Percentiles rank a stretch among this genome's conserved stretches.
phyloP scores from a whole-genome alignment of 441 rosid species.

The Populus hybrid region DNA sequence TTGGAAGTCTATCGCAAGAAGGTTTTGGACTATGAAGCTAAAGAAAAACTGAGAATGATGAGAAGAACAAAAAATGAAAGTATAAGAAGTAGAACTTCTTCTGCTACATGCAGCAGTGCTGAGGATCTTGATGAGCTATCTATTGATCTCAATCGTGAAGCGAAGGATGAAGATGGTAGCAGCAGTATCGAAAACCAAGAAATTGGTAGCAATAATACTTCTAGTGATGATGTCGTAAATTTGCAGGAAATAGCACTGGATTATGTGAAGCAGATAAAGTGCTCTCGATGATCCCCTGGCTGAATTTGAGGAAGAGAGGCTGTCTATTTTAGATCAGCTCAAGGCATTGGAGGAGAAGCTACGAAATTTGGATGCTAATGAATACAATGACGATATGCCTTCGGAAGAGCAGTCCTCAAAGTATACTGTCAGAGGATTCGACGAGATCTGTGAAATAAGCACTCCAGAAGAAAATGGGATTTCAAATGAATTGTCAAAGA shows the following conservation, averaged over 20 bases:
- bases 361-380: conserved; percentile 51
- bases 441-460: conserved; percentile 25
- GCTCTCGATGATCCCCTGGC: conserved; percentile 68
- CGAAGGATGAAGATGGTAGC: conserved; percentile 37
- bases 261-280: conserved; percentile 70
- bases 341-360: conserved; percentile 86
- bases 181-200: conserved; percentile 18
- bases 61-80: conserved; percentile 39
- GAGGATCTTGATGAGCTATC: conserved; percentile 46
- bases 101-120: conserved; percentile 28
- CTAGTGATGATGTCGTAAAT: conserved; percentile 56
- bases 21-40: conserved; percentile 68
- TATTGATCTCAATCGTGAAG: conserved; percentile 46
- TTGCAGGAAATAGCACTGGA: conserved; percentile 83
- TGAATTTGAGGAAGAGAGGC: conserved; percentile 80
- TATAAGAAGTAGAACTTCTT: conserved; percentile 35
- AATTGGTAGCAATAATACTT: conserved; percentile 33
- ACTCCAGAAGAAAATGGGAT: conserved; percentile 34
- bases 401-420: conserved; percentile 27
- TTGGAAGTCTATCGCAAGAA: conserved; percentile 55
- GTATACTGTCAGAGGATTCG: conserved; percentile 17
- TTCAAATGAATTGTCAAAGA: conserved; percentile 18
- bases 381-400: conserved; percentile 41
- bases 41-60: conserved; percentile 39
- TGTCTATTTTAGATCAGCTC: conserved; percentile 79